Conservation (phyloP, 306 rosid genomes). For the Ormosia emarginata region DNA sequence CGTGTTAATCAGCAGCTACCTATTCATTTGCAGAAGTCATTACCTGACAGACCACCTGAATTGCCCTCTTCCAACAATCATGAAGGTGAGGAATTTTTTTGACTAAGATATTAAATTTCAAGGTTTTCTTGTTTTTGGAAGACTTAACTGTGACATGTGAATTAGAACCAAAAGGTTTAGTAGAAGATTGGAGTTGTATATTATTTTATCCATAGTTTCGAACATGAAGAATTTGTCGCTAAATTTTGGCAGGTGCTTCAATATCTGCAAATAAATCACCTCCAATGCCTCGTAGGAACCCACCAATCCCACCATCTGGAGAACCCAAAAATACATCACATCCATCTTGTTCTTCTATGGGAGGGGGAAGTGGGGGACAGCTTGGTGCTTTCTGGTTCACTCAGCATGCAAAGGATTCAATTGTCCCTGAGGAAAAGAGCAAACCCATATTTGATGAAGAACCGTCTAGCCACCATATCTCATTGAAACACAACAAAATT, state of each 20-base stretch:
- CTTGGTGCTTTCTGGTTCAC: conserved; percentile 96
- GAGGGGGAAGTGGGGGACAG: conserved; percentile 58
- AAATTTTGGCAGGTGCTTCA: conserved; percentile 51
- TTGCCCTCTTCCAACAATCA: conserved; percentile 40
- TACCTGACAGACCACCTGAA: conserved; percentile 82
- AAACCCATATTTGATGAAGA: conserved; percentile 68
- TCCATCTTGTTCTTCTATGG: conserved; percentile 43
- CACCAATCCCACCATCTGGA: conserved; percentile 65
- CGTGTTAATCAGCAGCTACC: conserved; percentile 89
- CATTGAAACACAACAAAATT: conserved; percentile 42
- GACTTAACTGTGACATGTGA: neutral
- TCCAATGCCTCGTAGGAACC: conserved; percentile 66
- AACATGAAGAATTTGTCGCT: neutral
- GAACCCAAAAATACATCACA: conserved; percentile 65
- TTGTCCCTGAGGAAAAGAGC: conserved; percentile 42
- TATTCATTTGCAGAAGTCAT: conserved; percentile 72
- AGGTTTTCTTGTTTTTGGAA: neutral
- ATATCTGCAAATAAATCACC: conserved; percentile 47
- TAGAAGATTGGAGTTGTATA: neutral
- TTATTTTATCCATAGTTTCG: neutral
- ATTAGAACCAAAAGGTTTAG: neutral
- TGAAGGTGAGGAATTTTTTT: conserved; percentile 51
- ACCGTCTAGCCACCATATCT: conserved; percentile 36
- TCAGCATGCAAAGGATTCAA: conserved; percentile 58
- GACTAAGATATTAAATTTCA: neutral